A percentile compares a stretch with the other conserved stretches of the same genome.
Conservation (phyloP, 1,284 basidiomycete species). For the Marasmius sp. region DNA sequence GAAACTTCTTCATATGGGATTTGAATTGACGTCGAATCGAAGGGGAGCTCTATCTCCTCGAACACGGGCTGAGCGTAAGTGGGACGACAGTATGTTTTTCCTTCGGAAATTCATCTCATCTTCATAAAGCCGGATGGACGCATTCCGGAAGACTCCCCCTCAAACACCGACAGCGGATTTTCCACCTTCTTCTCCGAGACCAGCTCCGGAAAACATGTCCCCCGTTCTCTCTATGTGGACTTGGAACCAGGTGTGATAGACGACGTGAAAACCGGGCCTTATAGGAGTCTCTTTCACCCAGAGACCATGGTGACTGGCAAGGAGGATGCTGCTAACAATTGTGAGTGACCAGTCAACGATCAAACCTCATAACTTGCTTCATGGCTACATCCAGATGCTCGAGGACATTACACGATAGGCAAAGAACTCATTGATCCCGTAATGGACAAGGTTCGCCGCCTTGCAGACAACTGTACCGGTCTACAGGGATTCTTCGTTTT, state of each 20-base stretch:
- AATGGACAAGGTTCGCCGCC: constrained; percentile 94
- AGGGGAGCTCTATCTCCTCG: constrained; percentile 98
- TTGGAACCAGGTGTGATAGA: constrained; percentile 96
- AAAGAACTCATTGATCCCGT: constrained; percentile 93
- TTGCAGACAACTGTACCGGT: constrained; percentile 97
- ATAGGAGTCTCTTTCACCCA: constrained; percentile 96
- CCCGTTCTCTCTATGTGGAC: constrained; percentile 96
- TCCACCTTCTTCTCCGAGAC: constrained; percentile 96
- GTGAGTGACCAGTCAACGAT: constrained; percentile 45
- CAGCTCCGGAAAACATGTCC: constrained; percentile 94
- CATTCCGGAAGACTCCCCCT: constrained; percentile 65
- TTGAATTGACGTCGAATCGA: constrained; percentile 2
- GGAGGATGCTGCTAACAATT: constrained; percentile 99
- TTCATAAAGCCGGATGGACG: constrained; percentile 75
- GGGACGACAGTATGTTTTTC: constrained; percentile 3
- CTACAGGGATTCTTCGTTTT: constrained; percentile 99
- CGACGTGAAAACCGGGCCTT: constrained; percentile 93
- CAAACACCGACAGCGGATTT: constrained; percentile 86
- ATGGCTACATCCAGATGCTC: constrained; percentile 69
- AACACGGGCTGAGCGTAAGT: constrained; percentile 93
- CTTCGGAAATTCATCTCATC: constrained; percentile 8
- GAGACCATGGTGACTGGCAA: constrained; percentile 99
- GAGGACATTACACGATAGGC: constrained; percentile 97
- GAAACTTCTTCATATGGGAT: constrained; percentile 9
- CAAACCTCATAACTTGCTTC: constrained; percentile 9